Evolutionary conservation across 1,139 yeast genomes (phyloP).

Genomic region (Debaryomyces udenii): DNA sequence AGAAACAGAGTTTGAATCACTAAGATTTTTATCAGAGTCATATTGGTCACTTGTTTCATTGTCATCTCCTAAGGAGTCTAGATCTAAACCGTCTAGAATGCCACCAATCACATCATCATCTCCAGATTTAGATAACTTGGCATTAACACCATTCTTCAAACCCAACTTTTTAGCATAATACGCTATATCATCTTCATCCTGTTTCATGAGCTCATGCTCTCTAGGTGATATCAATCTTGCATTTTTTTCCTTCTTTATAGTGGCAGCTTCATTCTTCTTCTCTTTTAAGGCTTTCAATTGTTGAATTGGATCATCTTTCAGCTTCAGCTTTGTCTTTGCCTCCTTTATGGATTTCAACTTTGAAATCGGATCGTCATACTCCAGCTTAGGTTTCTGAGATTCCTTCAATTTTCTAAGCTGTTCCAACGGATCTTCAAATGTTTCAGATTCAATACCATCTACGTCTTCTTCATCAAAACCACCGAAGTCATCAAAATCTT

Average conservation of each 20-base stretch:
- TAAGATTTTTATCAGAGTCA: constrained; percentile 6
- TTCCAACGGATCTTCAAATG: constrained; percentile 28
- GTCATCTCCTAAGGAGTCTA: constrained; percentile 41
- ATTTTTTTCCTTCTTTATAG: constrained; percentile 13
- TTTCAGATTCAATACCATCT: constrained; percentile 13
- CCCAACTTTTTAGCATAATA: constrained; percentile 86
- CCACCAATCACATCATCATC: constrained; percentile 77
- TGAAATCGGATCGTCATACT: constrained; percentile 34
- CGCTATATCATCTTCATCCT: constrained; percentile 78
- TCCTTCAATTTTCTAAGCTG: constrained; percentile 26
- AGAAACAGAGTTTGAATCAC: constrained; percentile 29
- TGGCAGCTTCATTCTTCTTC: constrained; percentile 17
- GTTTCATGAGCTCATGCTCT: constrained; percentile 48
- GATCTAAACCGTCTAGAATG: constrained; percentile 75
- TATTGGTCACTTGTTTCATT: constrained; percentile 17
- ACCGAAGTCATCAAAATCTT: constrained; percentile 13
- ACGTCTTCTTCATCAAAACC: constrained; percentile 11
- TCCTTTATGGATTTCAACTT: constrained; percentile 43
- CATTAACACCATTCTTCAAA: constrained; percentile 53
- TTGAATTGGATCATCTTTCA: constrained; percentile 41
- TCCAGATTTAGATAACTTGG: constrained; percentile 48
- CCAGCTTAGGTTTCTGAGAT: constrained; percentile 14
- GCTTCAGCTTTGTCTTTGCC: constrained; percentile 16
- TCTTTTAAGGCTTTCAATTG: constrained; percentile 48
- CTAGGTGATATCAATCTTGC: constrained; percentile 30